Percentiles rank a stretch among this genome's conserved stretches.
Evolutionary conservation across 805 yeast species (phyloP).

Genomic region (Sugiyamaella mastotermitis): DNA sequence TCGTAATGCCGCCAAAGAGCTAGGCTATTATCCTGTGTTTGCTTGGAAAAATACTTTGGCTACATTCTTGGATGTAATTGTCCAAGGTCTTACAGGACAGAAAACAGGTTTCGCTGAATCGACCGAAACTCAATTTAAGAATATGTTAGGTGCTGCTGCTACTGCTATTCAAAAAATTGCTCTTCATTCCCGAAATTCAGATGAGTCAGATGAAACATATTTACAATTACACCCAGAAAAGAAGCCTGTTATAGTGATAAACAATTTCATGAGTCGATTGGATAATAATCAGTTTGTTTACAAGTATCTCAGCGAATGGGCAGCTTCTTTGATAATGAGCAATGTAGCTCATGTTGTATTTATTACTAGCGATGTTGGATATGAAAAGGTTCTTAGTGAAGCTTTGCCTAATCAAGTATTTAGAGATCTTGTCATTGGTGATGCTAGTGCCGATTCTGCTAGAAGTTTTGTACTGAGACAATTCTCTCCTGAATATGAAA

Average conservation of each 20-base stretch:
- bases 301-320: conserved; percentile 81
- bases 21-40: conserved; percentile 91
- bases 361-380: conserved; percentile 79
- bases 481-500: conserved; percentile 13
- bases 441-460: conserved; percentile 72
- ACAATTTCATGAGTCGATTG: conserved; percentile 59
- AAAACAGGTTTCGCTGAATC: conserved; percentile 84
- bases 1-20: conserved; percentile 59
- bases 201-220: conserved; percentile 65
- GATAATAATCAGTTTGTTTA: conserved; percentile 58
- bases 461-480: conserved; percentile 41
- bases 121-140: conserved; percentile 73
- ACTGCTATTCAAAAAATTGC: conserved; percentile 68
- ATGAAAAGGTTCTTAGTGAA: conserved; percentile 57
- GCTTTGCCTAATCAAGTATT: conserved; percentile 85
- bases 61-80: conserved; percentile 72
- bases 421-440: conserved; percentile 66
- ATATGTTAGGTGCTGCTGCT: conserved; percentile 66
- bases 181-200: conserved; percentile 24
- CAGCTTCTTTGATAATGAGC: conserved; percentile 64
- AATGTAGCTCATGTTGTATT: conserved; percentile 87
- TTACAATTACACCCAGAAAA: conserved; percentile 78
- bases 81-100: conserved; percentile 89
- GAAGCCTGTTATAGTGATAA: conserved; percentile 81
- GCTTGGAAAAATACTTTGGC: conserved; percentile 85